Percentiles rank a stretch among this genome's conserved stretches.
Conservation (phyloP, 805 yeast genomes). For the Ogataea siamensis region DNA sequence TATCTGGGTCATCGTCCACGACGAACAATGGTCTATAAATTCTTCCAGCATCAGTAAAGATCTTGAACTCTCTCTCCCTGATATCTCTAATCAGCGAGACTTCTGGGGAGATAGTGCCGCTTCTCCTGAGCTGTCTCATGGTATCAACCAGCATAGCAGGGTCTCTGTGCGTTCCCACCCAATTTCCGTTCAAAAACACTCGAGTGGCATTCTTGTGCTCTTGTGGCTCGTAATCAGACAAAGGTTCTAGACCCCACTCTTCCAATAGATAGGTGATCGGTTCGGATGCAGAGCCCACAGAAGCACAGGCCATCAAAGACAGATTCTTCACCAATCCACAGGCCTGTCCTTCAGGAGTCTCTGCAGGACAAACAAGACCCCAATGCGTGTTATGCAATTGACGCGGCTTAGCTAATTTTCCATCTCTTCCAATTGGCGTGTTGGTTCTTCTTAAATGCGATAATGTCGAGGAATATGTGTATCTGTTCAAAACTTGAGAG, state of each 20-base stretch:
- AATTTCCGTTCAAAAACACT: constrained; percentile 96
- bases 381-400: constrained; percentile 99
- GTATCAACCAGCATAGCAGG: constrained; percentile 91
- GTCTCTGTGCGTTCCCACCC: constrained; percentile 98
- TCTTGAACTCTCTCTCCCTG: constrained; percentile 92
- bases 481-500: constrained; percentile 95
- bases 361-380: constrained; percentile 99
- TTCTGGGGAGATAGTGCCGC: constrained; percentile 93
- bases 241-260: constrained; percentile 99
- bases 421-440: constrained; percentile 99
- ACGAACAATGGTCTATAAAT: constrained; percentile 95
- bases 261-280: constrained; percentile 90
- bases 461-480: constrained; percentile 96
- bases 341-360: constrained; percentile 99
- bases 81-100: constrained; percentile 96
- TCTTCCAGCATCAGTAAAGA: constrained; percentile 98
- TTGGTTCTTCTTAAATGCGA: constrained; percentile 99
- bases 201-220: constrained; percentile 88
- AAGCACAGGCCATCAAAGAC: constrained; percentile 94
- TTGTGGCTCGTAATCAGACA: constrained; percentile 93
- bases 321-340: constrained; percentile 98
- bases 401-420: constrained; percentile 98
- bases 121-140: constrained; percentile 86
- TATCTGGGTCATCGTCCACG: constrained; percentile 80
- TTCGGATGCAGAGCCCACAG: constrained; percentile 97